These are phyloP conservation scores for Bullera alba DNA, from an alignment of 768 basidiomycete species.

Conservation along the genomic window DNA sequence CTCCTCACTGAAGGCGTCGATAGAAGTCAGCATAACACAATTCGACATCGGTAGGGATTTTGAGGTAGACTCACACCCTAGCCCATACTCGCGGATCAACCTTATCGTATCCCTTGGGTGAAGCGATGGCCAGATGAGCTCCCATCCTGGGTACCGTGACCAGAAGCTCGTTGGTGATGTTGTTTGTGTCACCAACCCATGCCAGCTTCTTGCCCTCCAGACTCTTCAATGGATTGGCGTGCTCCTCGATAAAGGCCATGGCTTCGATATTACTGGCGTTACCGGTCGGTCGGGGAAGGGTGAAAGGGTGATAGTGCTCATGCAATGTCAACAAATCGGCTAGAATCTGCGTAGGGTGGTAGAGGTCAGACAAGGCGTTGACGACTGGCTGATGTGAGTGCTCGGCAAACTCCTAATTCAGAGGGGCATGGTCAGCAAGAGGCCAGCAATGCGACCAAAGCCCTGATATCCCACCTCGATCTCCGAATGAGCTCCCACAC, in stretches of 20 bases:
- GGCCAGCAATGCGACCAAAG: neutral
- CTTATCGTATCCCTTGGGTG: slow-evolving; percentile 55
- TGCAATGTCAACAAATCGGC: slow-evolving; percentile 87
- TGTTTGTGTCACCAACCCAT: slow-evolving; percentile 90
- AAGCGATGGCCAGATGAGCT: slow-evolving; percentile 75
- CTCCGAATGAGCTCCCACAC: slow-evolving; percentile 85
- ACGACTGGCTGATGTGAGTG: slow-evolving; percentile 88
- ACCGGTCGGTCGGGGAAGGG: slow-evolving; percentile 47
- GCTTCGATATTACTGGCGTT: no score
- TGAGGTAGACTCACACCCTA: slow-evolving; percentile 54
- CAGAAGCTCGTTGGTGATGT: slow-evolving; percentile 95
- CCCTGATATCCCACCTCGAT: slow-evolving; percentile 66
- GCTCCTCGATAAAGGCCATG: neutral
- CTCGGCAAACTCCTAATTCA: slow-evolving; percentile 80
- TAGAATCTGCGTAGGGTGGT: slow-evolving; percentile 93
- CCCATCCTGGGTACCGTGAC: slow-evolving; percentile 89
- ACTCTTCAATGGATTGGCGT: slow-evolving; percentile 9
- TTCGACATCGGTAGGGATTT: neutral
- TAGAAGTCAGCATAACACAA: no score
- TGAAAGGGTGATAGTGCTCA: slow-evolving; percentile 51
- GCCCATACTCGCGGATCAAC: slow-evolving; percentile 63
- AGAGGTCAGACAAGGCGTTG: slow-evolving; percentile 89
- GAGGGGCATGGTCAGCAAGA: no score
- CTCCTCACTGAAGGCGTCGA: neutral
- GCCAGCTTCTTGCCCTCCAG: slow-evolving; percentile 79